Evolutionary conservation across 2,329 filamentous ascomycete species (phyloP).

Genomic region (Colletotrichum viniferum): DNA sequence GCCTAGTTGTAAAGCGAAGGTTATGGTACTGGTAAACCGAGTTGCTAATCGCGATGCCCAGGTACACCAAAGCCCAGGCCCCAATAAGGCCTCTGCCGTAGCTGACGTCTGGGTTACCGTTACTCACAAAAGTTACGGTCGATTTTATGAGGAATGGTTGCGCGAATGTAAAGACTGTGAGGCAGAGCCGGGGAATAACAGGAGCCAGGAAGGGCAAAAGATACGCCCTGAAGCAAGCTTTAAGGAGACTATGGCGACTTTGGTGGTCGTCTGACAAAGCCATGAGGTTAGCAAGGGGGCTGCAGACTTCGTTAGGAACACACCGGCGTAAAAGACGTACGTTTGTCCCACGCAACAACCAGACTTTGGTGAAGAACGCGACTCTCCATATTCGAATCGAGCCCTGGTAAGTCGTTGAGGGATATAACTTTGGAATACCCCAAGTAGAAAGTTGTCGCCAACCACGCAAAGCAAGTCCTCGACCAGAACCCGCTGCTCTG

Average conservation of each 20-base stretch:
- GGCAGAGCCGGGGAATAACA: slow-evolving; percentile 28
- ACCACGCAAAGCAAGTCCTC: slow-evolving; percentile 9
- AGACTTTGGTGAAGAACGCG: not conserved
- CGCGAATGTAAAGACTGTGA: slow-evolving; percentile 30
- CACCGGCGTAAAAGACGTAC: not conserved
- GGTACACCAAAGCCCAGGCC: slow-evolving; percentile 33
- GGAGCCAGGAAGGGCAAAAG: slow-evolving; percentile 20
- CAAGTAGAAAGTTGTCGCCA: not conserved
- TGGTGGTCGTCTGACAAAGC: slow-evolving; percentile 20
- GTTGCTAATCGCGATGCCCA: slow-evolving; percentile 32
- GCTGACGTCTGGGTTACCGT: slow-evolving; percentile 5
- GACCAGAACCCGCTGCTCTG: slow-evolving; percentile 4
- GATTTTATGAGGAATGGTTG: slow-evolving; percentile 34
- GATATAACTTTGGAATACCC: slow-evolving; percentile 1
- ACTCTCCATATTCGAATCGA: not conserved
- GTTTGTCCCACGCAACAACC: slow-evolving; percentile 19
- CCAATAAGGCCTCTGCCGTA: slow-evolving; percentile 32
- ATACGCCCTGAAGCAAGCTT: slow-evolving; percentile 21
- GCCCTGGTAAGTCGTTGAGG: not conserved
- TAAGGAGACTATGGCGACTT: slow-evolving; percentile 17
- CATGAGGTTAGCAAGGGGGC: no score
- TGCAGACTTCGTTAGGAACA: no score
- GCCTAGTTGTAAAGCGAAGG: slow-evolving; percentile 25
- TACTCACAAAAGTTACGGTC: slow-evolving; percentile 24
- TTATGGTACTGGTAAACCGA: slow-evolving; percentile 29